Percentiles rank a stretch among this genome's conserved stretches.
Evolutionary conservation across 139 green algal species (phyloP).

Genomic region (Monoraphidium neglectum): DNA sequence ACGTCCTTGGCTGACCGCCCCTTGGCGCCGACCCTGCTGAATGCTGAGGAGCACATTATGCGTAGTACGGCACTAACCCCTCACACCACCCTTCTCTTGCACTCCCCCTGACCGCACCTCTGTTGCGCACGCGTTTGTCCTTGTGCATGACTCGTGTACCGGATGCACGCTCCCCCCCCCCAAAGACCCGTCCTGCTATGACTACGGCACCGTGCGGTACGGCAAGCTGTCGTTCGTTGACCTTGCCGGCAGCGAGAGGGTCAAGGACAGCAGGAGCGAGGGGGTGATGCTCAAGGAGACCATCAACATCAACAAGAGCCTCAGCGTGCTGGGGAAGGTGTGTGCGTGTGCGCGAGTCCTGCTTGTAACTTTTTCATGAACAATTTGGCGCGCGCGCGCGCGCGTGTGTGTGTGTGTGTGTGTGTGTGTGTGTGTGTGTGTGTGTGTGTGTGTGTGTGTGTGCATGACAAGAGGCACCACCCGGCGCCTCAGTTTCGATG

Average conservation of each 20-base stretch:
- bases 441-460: neutral
- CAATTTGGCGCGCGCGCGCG: too few species aligned
- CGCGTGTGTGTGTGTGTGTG: too few species aligned
- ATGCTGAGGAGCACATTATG: too few species aligned
- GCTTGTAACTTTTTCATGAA: neutral
- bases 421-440: too few species aligned
- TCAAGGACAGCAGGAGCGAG: conserved; percentile 78
- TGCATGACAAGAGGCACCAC: neutral
- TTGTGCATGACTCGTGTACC: too few species aligned
- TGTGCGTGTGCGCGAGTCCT: neutral
- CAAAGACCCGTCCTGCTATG: conserved; percentile 38
- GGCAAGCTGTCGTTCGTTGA: conserved; percentile 92
- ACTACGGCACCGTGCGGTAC: conserved; percentile 58
- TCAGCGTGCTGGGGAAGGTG: conserved; percentile 94
- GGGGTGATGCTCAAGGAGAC: conserved; percentile 86
- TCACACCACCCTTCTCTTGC: too few species aligned
- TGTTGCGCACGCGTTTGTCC: too few species aligned
- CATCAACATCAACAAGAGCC: conserved; percentile 90
- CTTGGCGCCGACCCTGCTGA: too few species aligned
- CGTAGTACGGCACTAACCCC: too few species aligned
- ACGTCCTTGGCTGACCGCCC: too few species aligned
- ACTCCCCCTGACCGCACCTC: too few species aligned
- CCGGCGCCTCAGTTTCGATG: too few species aligned
- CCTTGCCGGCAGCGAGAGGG: conserved; percentile 88
- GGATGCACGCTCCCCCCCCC: neutral